Conservation (phyloP, 2,329 filamentous ascomycete species). For the Incumbomyces lentus region DNA sequence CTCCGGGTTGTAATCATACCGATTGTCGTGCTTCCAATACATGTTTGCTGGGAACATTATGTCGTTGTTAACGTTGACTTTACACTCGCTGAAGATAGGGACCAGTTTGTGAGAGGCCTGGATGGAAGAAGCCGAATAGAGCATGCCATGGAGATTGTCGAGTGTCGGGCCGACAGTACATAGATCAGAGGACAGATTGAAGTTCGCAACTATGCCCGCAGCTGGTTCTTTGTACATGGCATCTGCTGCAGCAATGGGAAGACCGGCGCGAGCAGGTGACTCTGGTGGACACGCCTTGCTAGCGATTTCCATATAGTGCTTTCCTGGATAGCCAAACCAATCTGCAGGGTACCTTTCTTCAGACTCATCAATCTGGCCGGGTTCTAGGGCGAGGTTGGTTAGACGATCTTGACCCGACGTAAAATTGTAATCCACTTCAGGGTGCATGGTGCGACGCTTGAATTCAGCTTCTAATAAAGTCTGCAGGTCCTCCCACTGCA, state of each 20-base stretch:
- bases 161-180: constrained; percentile 58
- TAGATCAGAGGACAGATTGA: constrained; percentile 49
- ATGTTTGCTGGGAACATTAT: constrained; percentile 60
- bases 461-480: constrained; percentile 41
- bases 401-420: constrained; percentile 31
- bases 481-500: constrained; percentile 48
- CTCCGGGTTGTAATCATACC: constrained; percentile 47
- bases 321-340: constrained; percentile 38
- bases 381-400: constrained; percentile 19
- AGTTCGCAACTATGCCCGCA: constrained; percentile 53
- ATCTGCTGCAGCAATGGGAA: constrained; percentile 28
- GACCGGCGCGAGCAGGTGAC: constrained; percentile 44
- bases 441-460: constrained; percentile 33
- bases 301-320: constrained; percentile 51
- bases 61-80: constrained; percentile 59
- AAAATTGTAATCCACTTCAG: constrained; percentile 34
- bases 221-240: constrained; percentile 30
- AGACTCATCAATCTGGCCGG: constrained; percentile 14
- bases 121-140: constrained; percentile 51
- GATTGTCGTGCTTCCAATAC: constrained; percentile 50
- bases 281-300: constrained; percentile 48
- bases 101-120: constrained; percentile 48
- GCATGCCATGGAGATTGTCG: constrained; percentile 52
- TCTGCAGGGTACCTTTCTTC: constrained; percentile 30
- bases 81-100: constrained; percentile 60